Conservation (phyloP, 139 green algal species). For the Edaphochlamys debaryana region DNA sequence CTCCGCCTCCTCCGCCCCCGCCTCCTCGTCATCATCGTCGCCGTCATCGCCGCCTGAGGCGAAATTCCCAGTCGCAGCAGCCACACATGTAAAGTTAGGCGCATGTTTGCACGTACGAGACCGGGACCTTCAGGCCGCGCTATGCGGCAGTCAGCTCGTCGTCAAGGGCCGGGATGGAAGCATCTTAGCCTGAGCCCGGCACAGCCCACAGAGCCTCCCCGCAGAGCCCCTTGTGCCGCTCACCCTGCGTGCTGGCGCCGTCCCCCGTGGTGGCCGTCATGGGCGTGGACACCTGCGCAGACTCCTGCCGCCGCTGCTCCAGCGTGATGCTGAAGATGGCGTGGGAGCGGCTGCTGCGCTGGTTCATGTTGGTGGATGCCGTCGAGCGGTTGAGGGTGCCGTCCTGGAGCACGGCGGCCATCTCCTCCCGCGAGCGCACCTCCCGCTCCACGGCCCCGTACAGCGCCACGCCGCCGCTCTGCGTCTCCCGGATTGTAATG, state of each 20-base stretch:
- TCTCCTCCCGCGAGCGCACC: slow-evolving; percentile 81
- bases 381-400: slow-evolving; percentile 85
- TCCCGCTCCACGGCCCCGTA: slow-evolving; percentile 84
- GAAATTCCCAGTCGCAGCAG: too few species aligned
- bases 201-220: too few species aligned
- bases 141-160: too few species aligned
- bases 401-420: slow-evolving; percentile 81
- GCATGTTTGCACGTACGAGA: background rate
- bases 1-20: slow-evolving; percentile 41
- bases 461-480: slow-evolving; percentile 79
- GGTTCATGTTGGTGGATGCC: slow-evolving; percentile 93
- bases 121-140: too few species aligned
- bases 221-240: too few species aligned
- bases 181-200: too few species aligned
- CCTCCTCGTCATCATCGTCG: slow-evolving; percentile 59
- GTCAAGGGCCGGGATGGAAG: too few species aligned
- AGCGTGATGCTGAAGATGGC: slow-evolving; percentile 98
- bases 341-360: slow-evolving; percentile 76
- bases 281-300: background rate
- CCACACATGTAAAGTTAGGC: too few species aligned
- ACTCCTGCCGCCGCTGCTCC: slow-evolving; percentile 86
- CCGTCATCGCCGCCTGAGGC: slow-evolving; percentile 44
- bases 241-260: background rate
- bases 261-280: background rate
- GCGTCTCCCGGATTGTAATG: slow-evolving; percentile 84